These are phyloP conservation scores for Punica granatum DNA, from an alignment of 345 rosid genomes.

Conservation along the genomic window DNA sequence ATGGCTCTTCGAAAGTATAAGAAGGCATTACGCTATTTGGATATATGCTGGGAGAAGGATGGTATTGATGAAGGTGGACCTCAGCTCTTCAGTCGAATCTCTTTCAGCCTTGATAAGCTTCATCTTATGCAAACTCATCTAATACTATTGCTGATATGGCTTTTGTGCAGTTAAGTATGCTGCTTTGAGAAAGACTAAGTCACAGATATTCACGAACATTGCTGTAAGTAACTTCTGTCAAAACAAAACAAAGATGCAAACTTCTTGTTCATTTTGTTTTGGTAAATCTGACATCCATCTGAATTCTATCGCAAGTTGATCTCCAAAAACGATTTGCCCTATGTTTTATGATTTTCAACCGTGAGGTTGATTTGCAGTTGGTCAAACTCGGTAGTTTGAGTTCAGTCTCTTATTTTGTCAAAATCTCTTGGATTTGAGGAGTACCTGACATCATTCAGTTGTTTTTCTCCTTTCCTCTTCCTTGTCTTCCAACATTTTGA, in stretches of 20 bases:
- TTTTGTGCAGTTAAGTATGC: constrained; percentile 54
- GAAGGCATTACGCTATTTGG: constrained; percentile 77
- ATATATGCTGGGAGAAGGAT: constrained; percentile 95
- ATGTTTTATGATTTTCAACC: no score
- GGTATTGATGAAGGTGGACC: constrained; percentile 77
- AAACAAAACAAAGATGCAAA: background rate
- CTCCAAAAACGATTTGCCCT: no score
- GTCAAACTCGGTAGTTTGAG: no score
- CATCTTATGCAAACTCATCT: background rate
- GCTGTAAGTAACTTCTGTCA: constrained; percentile 38
- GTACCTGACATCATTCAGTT: background rate
- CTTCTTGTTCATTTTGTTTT: background rate
- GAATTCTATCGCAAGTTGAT: no score
- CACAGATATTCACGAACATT: constrained; percentile 82
- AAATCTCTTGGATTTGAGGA: no score
- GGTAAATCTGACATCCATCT: background rate
- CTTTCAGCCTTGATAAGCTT: background rate
- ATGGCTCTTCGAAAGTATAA: constrained; percentile 93
- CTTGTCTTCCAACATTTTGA: background rate
- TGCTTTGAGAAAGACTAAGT: constrained; percentile 74
- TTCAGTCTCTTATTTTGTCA: no score
- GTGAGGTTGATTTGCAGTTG: no score
- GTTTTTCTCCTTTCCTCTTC: background rate
- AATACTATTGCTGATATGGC: background rate
- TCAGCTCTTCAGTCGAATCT: constrained; percentile 2